phyloP scores from a whole-genome alignment of 345 rosid species.

The Sonneratia alba region DNA sequence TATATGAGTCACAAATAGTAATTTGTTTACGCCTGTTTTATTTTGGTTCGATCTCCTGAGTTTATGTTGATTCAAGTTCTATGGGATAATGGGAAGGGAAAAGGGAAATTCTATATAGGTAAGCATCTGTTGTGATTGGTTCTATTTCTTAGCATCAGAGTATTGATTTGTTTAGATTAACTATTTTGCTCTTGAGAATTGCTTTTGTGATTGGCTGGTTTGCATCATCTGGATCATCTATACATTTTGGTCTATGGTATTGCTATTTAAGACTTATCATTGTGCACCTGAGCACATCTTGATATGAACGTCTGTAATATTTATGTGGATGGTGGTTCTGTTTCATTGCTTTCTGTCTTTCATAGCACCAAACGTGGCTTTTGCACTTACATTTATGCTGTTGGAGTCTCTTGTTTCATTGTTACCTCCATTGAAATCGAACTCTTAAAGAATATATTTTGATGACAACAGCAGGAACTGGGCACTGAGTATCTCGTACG shows the following conservation, averaged over 20 bases:
- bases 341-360: neutral
- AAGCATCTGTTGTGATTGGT: neutral
- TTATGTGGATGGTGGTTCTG: neutral
- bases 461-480: constrained; percentile 42
- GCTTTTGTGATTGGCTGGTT: neutral
- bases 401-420: neutral
- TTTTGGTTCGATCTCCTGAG: too few species aligned
- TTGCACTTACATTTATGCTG: neutral
- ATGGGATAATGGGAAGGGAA: neutral
- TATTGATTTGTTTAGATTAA: neutral
- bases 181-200: neutral
- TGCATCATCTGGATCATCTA: neutral
- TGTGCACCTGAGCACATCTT: neutral
- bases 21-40: neutral
- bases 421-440: neutral
- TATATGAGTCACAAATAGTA: neutral
- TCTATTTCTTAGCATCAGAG: neutral
- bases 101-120: neutral
- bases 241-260: neutral
- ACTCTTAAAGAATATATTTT: neutral
- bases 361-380: neutral
- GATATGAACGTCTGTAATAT: neutral
- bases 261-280: neutral
- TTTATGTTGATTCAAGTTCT: neutral
- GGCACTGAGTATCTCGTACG: constrained; percentile 78